Conservation (phyloP, 768 basidiomycete species). For the Mycena haematopus region DNA sequence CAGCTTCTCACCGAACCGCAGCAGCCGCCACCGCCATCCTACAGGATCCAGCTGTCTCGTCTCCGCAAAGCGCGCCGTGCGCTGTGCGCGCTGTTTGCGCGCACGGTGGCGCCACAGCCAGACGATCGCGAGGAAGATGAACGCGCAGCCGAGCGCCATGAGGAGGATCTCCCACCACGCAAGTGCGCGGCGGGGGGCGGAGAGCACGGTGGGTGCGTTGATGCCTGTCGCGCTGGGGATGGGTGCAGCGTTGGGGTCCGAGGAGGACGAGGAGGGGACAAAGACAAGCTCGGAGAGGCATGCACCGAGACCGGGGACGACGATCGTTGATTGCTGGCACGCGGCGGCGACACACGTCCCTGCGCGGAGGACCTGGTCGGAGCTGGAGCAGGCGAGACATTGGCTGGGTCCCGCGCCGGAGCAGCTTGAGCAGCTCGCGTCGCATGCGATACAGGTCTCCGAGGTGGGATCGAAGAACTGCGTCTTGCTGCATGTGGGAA, state of each 20-base stretch:
- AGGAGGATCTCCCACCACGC: constrained; percentile 87
- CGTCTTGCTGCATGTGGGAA: constrained; percentile 72
- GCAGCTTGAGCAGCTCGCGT: constrained; percentile 70
- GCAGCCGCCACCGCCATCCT: constrained; percentile 51
- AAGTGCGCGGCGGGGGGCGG: constrained; percentile 45
- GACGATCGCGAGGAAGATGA: constrained; percentile 72
- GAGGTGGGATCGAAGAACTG: constrained; percentile 74
- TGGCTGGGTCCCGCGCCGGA: constrained; percentile 59
- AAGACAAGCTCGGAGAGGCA: constrained; percentile 78
- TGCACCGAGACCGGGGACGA: constrained; percentile 74
- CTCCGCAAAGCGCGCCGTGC: constrained; percentile 53
- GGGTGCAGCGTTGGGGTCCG: constrained; percentile 53
- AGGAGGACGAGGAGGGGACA: constrained; percentile 46
- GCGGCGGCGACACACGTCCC: constrained; percentile 68
- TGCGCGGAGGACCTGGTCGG: constrained; percentile 53
- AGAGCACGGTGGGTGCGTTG: constrained; percentile 23
- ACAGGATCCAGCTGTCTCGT: constrained; percentile 46
- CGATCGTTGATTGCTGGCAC: constrained; percentile 59
- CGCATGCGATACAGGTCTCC: constrained; percentile 69
- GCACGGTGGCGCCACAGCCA: constrained; percentile 77
- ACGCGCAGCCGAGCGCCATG: constrained; percentile 81
- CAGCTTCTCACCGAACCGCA: constrained; percentile 51
- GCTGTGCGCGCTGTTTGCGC: constrained; percentile 55
- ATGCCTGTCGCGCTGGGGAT: constrained; percentile 65
- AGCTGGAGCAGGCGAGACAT: constrained; percentile 62